Percentiles rank a stretch among this genome's conserved stretches.
Conservation (phyloP, 805 yeast species). For the Sungouiella blattae region DNA sequence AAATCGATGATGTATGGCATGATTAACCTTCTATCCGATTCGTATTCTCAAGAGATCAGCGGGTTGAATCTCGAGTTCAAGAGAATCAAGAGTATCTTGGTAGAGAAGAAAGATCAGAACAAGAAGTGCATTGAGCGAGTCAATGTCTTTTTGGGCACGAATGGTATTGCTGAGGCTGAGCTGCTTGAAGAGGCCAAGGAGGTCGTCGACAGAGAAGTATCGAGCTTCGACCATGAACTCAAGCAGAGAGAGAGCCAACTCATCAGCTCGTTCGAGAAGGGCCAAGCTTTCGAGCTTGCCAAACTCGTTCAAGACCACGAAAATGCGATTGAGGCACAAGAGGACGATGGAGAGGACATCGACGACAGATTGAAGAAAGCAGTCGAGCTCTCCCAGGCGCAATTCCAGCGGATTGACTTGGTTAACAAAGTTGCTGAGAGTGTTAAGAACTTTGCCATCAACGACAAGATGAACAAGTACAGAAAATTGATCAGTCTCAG, state of each 20-base stretch:
- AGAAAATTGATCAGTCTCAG: constrained; percentile 71
- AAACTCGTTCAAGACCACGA: constrained; percentile 38
- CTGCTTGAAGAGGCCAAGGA: constrained; percentile 25
- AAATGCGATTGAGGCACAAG: constrained; percentile 1
- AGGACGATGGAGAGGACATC: background rate
- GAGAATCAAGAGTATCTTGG: constrained; percentile 37
- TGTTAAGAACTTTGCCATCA: constrained; percentile 42
- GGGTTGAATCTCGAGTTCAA: constrained; percentile 28
- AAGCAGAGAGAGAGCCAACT: constrained; percentile 10
- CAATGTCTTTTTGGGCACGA: constrained; percentile 25
- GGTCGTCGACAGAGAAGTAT: constrained; percentile 17
- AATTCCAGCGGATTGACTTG: constrained; percentile 44
- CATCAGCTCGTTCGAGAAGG: constrained; percentile 8
- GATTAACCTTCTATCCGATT: constrained; percentile 47
- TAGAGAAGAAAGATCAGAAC: constrained; percentile 47
- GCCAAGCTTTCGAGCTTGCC: constrained; percentile 44
- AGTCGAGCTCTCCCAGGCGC: constrained; percentile 45
- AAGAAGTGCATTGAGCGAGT: constrained; percentile 23
- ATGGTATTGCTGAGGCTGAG: constrained; percentile 25
- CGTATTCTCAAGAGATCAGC: constrained; percentile 52
- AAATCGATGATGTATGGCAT: constrained; percentile 35
- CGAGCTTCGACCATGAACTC: constrained; percentile 6
- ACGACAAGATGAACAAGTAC: constrained; percentile 65
- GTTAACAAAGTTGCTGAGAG: constrained; percentile 48
- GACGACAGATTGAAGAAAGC: constrained; percentile 7